Conservation (phyloP, 2,329 filamentous ascomycete species). For the Claviceps sp. region DNA sequence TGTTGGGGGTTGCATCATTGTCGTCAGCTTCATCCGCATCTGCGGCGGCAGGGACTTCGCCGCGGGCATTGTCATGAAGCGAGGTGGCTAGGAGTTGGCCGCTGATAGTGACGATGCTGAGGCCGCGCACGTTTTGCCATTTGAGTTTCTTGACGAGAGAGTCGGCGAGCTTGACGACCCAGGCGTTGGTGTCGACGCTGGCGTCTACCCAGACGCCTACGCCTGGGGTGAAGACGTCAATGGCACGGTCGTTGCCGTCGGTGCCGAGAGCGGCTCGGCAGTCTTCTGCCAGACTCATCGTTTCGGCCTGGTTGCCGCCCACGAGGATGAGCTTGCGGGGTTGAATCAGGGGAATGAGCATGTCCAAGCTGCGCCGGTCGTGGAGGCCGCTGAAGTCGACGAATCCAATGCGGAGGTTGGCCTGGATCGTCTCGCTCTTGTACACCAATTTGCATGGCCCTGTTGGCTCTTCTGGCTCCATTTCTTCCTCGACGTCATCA, state of each 20-base stretch:
- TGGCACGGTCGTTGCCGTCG: constrained; percentile 30
- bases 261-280: constrained; percentile 55
- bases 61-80: constrained; percentile 28
- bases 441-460: constrained; percentile 68
- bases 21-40: constrained; percentile 23
- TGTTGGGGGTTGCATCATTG: constrained; percentile 32
- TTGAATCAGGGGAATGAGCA: constrained; percentile 86
- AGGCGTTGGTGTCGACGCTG: constrained; percentile 94
- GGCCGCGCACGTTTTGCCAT: constrained; percentile 85
- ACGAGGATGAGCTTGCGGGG: constrained; percentile 92
- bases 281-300: constrained; percentile 61
- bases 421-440: constrained; percentile 45
- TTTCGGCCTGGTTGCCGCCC: constrained; percentile 68
- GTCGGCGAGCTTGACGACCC: constrained; percentile 84
- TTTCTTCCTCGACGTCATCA: constrained; percentile 46
- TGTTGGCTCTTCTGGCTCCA: constrained; percentile 32
- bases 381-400: constrained; percentile 89
- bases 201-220: constrained; percentile 69
- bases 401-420: constrained; percentile 68
- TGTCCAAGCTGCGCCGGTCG: constrained; percentile 85
- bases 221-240: constrained; percentile 69
- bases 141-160: constrained; percentile 72
- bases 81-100: constrained; percentile 42
- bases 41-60: constrained; percentile 10
- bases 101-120: constrained; percentile 87